Evolutionary conservation across 192 early-diverging fungal genomes (phyloP).

Genomic region (Mortierella antarctica): DNA sequence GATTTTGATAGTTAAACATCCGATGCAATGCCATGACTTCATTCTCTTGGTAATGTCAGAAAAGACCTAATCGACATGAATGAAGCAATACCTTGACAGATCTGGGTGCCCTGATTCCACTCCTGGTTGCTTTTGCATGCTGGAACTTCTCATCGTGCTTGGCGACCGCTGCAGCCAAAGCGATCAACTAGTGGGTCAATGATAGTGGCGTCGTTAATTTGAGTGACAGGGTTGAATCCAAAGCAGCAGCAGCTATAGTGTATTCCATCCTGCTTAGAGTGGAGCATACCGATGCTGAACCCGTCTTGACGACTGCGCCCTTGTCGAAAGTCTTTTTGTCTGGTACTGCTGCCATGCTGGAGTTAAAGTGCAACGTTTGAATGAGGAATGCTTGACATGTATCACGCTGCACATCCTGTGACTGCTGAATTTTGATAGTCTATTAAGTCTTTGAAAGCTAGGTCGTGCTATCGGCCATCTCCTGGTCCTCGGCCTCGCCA

Average conservation of each 20-base stretch:
- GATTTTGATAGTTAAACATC: not conserved
- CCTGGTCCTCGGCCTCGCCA: conserved; percentile 33
- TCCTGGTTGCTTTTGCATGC: conserved; percentile 6
- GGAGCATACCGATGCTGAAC: conserved; percentile 29
- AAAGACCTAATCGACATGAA: not conserved
- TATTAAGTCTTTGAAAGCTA: not conserved
- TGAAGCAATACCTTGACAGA: conserved; percentile 25
- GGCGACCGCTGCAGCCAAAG: conserved; percentile 37
- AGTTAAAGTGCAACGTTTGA: not conserved
- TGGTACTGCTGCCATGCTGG: conserved; percentile 14
- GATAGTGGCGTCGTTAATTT: not conserved
- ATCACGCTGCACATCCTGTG: no score
- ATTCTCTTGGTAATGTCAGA: not conserved
- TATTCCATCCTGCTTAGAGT: not conserved
- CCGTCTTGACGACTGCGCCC: conserved; percentile 20
- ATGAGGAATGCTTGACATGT: not conserved
- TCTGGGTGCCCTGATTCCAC: conserved; percentile 21
- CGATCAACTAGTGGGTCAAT: conserved; percentile 21
- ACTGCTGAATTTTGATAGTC: no score
- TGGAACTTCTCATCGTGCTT: conserved; percentile 39
- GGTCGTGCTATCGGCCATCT: conserved; percentile 28
- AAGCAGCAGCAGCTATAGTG: not conserved
- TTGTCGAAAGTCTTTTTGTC: conserved; percentile 18
- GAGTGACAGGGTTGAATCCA: not conserved
- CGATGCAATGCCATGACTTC: not conserved